Base-by-base conservation (phyloP, 805 yeast genomes). In the Saturnispora serradocipensis region DNA sequence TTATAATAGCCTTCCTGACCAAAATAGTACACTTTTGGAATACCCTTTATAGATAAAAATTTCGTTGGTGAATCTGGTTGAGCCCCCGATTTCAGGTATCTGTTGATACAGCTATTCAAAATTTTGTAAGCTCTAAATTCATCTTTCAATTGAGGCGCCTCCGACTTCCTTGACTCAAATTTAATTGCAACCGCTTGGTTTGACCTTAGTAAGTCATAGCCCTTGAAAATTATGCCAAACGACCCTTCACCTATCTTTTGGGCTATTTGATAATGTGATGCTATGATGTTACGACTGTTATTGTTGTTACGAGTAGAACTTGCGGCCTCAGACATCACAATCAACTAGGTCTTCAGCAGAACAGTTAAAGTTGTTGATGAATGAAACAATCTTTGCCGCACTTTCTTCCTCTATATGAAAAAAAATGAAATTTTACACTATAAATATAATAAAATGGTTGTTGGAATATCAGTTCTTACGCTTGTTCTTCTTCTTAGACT, bases 221-320 rank as follows among this genome's bases (percentile, higher is more conserved):
- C 95, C 69, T 86, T 89, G 66, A 86, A 86, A 49, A 86, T 82
- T 8, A 86, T 85, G 35, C 95, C 95, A 71, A 86, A 86, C 0
- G 93, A 85, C 2, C 95, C 95, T 64, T 86, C 93, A 36, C 95
- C 95, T 50, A 86, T 86, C 67, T 86, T 86, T 61, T 85, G 84
- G 9, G 91, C 93, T 52, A 85, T 79, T 58, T 83, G 84, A 67
- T 83, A 86, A 65, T 86, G 95, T 42, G 77, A 72, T 7, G 82
- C 84, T 48, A 69, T 69, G 18, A 69, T 66, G 54, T 68, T 68
- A 10, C 60, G 56, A 32, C 52, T 24, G 30, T 13, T 24, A n/a
- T 22, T 25, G 16, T 24, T 24, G 44, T 25, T 40, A 24, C 44
- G 44, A 30, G 27, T 25, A 24, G 25, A 15, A 22, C 49, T 46